Evolutionary conservation across 345 rosid species (phyloP).

Genomic region (Moricandia arvensis): DNA sequence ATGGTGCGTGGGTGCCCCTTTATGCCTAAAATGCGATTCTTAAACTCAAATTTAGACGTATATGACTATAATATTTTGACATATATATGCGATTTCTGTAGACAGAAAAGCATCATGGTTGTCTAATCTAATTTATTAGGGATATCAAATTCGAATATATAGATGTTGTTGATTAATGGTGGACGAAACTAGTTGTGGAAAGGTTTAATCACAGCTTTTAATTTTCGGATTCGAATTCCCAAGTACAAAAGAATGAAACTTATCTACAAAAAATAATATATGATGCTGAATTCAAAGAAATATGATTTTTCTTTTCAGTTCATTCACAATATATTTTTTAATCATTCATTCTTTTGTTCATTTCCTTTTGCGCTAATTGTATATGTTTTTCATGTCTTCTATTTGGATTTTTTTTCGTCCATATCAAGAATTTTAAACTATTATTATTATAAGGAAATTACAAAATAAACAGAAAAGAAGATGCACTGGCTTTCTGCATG

Average conservation of each 20-base stretch:
- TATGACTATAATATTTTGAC: background rate
- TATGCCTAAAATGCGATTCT: constrained; percentile 3
- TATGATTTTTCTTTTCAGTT: background rate
- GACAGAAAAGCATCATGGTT: constrained; percentile 10
- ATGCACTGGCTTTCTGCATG: background rate
- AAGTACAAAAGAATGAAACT: background rate
- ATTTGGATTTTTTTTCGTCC: background rate
- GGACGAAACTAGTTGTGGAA: background rate
- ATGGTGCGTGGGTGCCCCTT: constrained; percentile 19
- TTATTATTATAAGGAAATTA: background rate
- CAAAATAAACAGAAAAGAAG: background rate
- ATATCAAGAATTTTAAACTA: background rate
- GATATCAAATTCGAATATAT: constrained; percentile 1
- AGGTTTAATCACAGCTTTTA: background rate
- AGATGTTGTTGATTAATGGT: background rate
- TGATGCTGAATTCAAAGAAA: background rate
- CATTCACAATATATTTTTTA: background rate
- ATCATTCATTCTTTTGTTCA: background rate
- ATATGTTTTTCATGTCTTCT: background rate
- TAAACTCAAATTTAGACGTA: background rate
- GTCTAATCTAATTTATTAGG: background rate
- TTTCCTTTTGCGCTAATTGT: background rate
- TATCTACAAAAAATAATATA: background rate
- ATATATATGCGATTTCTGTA: background rate
- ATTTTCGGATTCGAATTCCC: background rate